Base-by-base conservation (phyloP, 2,329 filamentous ascomycete species). In the Talaromyces sp. region DNA sequence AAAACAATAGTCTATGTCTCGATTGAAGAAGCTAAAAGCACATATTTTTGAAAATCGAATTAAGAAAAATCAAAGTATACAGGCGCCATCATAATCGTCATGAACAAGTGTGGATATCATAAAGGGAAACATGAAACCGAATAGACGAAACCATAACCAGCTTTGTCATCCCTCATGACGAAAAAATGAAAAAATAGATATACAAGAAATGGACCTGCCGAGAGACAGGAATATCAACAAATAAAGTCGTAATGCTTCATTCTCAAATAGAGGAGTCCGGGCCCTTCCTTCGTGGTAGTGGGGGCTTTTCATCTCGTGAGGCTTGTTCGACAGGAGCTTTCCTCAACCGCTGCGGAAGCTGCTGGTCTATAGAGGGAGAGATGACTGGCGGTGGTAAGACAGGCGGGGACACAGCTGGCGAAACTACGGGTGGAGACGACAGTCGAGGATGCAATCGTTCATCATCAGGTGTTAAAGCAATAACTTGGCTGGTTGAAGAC, bases 401-500 rank as follows among this genome's bases (percentile, higher is more conserved):
- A 2, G 54, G 54, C 35, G 37, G 21, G 14, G 54, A 28, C 1
- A 57, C 18, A 57, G 54, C 54, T 25, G 33, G 35, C 16, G 18
- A 37, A 4, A 25, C 35, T n/a, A 40, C 16, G 2, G 52, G 21
- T 0, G 28, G 35, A 39, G n/a, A 16, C 21, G 62, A 31, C 57
- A 46, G 11, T 12, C 57, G 57, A 40, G 50, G 57, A 11, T 39
- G 57, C 40, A 54, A 50, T 39, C 44, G 25, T 48, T 64, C 63
- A 25, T 39, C 59, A 9, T 62, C 63, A 21, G 63, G 58, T 8
- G 63, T 64, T 25, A 58, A n/a, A 39, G 46, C 48, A 33, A 64
- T 60, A 18, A 64, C 58, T 44, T 62, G 66, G 28, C 71, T 71
- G 23, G 72, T 69, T 1, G 70, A 68, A 42, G 66, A 73, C 0